These are phyloP conservation scores for Batkoa obscura DNA, from an alignment of 371 early-diverging fungal genomes.

Conservation along the genomic window DNA sequence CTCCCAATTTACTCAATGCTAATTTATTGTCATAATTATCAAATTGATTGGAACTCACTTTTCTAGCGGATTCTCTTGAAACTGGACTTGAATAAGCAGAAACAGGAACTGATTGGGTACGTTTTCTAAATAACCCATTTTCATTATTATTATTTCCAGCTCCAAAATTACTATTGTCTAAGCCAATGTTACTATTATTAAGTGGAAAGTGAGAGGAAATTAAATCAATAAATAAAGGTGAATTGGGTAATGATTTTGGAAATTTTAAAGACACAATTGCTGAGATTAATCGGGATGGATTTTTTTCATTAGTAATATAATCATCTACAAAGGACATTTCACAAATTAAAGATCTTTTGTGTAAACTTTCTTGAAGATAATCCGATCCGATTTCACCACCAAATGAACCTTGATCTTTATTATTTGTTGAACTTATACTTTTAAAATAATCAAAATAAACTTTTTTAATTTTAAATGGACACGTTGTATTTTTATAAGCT, in stretches of 20 bases:
- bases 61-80: neutral
- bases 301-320: neutral
- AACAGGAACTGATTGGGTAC: conserved; percentile 1
- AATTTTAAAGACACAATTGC: neutral
- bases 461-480: neutral
- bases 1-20: no score
- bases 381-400: neutral
- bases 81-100: neutral
- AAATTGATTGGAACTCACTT: neutral
- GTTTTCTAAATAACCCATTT: neutral
- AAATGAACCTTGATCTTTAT: neutral
- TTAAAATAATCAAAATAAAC: neutral
- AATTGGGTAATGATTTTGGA: neutral
- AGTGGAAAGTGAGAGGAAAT: neutral
- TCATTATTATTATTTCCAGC: neutral
- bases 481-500: neutral
- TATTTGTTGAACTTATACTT: neutral
- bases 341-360: neutral
- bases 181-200: no score
- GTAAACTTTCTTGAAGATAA: neutral
- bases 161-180: neutral
- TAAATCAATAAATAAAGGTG: neutral
- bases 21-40: neutral
- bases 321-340: conserved; percentile 2
- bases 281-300: neutral